Evolutionary conservation across 2,329 filamentous ascomycete species (phyloP).

Genomic region (Uncinocarpus reesii): DNA sequence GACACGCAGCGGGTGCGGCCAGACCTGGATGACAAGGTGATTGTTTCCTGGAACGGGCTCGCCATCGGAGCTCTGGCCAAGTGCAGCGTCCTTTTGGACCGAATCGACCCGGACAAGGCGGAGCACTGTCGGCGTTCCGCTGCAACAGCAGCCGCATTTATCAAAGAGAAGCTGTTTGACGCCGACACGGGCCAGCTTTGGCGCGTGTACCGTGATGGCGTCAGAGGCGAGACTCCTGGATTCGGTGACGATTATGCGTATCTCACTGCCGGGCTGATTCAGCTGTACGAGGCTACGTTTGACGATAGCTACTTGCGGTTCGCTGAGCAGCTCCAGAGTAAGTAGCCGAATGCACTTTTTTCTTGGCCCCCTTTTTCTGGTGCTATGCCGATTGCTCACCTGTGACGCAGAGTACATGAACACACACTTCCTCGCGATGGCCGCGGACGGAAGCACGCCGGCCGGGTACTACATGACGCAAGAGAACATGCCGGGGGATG

Average conservation of each 20-base stretch:
- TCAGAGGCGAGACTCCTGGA: constrained; percentile 54
- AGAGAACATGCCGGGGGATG: constrained; percentile 48
- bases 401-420: constrained; percentile 57
- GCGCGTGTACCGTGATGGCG: constrained; percentile 59
- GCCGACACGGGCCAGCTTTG: constrained; percentile 52
- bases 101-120: constrained; percentile 48
- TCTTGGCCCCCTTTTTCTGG: constrained; percentile 7
- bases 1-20: constrained; percentile 66
- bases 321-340: constrained; percentile 69
- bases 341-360: constrained; percentile 20
- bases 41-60: constrained; percentile 79
- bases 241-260: constrained; percentile 96
- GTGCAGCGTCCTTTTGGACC: constrained; percentile 56
- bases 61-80: constrained; percentile 74
- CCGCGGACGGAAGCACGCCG: constrained; percentile 28
- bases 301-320: constrained; percentile 67
- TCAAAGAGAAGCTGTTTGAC: constrained; percentile 65
- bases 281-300: constrained; percentile 73
- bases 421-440: constrained; percentile 62
- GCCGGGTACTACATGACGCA: constrained; percentile 36
- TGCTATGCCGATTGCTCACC: neutral
- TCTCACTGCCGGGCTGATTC: constrained; percentile 68
- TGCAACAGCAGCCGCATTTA: constrained; percentile 58
- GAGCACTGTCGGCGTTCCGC: constrained; percentile 56
- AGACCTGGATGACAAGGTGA: constrained; percentile 74